Conservation (phyloP, 805 yeast genomes). For the Sugiyamaella floridensis region DNA sequence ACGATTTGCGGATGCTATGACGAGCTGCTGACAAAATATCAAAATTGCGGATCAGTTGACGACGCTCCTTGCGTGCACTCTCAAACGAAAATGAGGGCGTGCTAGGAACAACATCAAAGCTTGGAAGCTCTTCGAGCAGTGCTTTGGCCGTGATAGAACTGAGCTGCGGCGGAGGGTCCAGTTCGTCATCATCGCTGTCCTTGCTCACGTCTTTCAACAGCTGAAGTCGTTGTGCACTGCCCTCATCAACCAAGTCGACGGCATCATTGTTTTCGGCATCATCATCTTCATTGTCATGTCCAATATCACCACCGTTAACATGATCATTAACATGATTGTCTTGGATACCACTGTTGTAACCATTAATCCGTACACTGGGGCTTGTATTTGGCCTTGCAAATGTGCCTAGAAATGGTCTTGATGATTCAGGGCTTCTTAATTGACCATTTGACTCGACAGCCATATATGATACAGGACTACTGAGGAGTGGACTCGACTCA, state of each 20-base stretch:
- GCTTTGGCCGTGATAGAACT: background rate
- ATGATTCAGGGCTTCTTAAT: background rate
- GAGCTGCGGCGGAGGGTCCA: constrained; percentile 6
- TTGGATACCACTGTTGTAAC: no score
- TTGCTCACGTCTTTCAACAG: background rate
- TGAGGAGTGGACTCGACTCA: background rate
- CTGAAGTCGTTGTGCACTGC: background rate
- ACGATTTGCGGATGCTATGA: background rate
- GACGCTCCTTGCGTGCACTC: constrained; percentile 1
- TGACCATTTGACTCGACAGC: background rate
- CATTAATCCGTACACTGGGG: no score
- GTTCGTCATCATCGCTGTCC: constrained; percentile 4
- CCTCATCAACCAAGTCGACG: no score
- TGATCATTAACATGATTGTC: no score
- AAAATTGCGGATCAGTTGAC: constrained; percentile 3
- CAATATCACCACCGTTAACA: no score
- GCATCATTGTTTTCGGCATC: no score
- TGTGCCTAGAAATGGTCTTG: background rate
- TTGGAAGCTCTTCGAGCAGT: background rate
- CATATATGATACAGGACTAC: background rate
- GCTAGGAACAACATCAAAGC: background rate
- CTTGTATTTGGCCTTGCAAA: no score
- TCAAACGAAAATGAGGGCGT: constrained; percentile 8
- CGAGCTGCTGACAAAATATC: constrained; percentile 3
- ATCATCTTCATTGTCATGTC: no score